Evolutionary conservation across 1,284 basidiomycete genomes (phyloP).

Genomic region (Tylopilus sp.): DNA sequence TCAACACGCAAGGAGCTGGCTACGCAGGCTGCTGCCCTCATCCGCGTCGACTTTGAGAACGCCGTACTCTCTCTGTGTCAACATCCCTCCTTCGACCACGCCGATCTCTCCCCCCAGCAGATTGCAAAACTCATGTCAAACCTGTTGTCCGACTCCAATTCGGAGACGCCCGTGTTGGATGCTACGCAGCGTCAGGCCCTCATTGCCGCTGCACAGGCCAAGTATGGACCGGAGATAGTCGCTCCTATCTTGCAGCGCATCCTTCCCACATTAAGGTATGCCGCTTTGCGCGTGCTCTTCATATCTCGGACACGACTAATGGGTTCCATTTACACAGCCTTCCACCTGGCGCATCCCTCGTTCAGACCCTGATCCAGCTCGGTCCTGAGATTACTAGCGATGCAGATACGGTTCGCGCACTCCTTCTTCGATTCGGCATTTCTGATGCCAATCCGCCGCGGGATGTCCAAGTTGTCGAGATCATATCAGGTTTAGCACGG

Average conservation of each 20-base stretch:
- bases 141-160: constrained; percentile 64
- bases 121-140: constrained; percentile 76
- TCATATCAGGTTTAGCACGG: constrained; percentile 61
- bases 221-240: constrained; percentile 61
- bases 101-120: constrained; percentile 70
- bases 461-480: constrained; percentile 65
- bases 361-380: constrained; percentile 69
- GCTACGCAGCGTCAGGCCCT: constrained; percentile 66
- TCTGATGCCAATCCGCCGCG: constrained; percentile 65
- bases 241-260: constrained; percentile 50
- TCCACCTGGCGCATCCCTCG: constrained; percentile 59
- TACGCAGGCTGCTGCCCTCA: constrained; percentile 60
- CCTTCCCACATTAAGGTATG: constrained; percentile 58
- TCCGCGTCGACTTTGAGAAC: constrained; percentile 73
- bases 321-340: constrained; percentile 44
- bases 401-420: constrained; percentile 60
- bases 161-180: constrained; percentile 67
- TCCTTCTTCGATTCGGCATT: constrained; percentile 70
- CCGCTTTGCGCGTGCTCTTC: constrained; percentile 7
- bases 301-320: constrained; percentile 13
- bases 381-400: constrained; percentile 75
- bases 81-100: constrained; percentile 74
- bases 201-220: constrained; percentile 67
- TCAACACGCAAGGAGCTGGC: constrained; percentile 69
- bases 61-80: constrained; percentile 70